These are phyloP conservation scores for Maudiozyma turicensis DNA, from an alignment of 805 yeast genomes.

Conservation along the genomic window DNA sequence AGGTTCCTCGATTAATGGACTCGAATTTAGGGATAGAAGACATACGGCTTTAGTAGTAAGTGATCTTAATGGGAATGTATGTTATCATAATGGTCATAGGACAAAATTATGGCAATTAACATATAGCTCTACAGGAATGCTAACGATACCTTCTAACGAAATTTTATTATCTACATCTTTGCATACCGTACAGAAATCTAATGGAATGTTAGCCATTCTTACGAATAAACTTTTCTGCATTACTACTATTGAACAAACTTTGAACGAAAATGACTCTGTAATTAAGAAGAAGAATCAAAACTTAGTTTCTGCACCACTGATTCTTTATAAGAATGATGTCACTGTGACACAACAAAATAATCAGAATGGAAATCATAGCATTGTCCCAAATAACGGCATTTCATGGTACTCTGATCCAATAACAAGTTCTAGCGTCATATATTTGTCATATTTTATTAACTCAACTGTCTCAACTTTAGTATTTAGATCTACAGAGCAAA, in stretches of 20 bases:
- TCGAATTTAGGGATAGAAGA: conserved; percentile 40
- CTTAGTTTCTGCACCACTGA: neutral
- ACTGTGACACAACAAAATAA: neutral
- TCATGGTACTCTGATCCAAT: conserved; percentile 12
- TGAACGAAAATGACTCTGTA: neutral
- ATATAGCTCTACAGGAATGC: conserved; percentile 14
- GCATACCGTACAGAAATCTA: conserved; percentile 2
- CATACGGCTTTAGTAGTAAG: conserved; percentile 48
- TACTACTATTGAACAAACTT: neutral
- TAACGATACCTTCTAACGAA: conserved; percentile 10
- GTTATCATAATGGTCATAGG: conserved; percentile 55
- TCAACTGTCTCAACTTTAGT: conserved; percentile 6
- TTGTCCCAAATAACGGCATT: conserved; percentile 7
- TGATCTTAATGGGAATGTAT: conserved; percentile 48
- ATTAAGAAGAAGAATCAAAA: neutral
- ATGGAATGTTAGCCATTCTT: conserved; percentile 17
- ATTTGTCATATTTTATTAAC: conserved; percentile 15
- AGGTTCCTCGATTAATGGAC: conserved; percentile 31
- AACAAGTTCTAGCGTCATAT: conserved; percentile 1
- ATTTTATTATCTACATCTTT: conserved; percentile 1
- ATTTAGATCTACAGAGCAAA: neutral
- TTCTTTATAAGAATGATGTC: neutral
- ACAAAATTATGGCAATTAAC: conserved; percentile 27
- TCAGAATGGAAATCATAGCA: neutral
- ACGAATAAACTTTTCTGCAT: conserved; percentile 16